These are phyloP conservation scores for Aphanomyces stellatus DNA, from an alignment of 352 stramenopile species.

Conservation along the genomic window DNA sequence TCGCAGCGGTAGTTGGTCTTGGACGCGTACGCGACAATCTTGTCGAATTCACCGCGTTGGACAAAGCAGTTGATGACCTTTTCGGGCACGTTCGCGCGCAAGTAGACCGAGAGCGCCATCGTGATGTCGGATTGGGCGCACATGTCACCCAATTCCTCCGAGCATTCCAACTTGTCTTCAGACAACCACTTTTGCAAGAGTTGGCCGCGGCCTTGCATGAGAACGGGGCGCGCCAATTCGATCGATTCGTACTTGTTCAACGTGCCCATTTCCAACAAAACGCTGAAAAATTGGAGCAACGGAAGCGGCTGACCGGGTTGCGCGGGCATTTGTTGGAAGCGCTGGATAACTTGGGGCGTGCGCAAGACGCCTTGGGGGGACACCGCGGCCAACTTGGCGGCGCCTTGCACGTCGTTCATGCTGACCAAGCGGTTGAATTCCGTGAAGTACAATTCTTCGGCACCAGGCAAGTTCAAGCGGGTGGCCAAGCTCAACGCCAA, in stretches of 20 bases:
- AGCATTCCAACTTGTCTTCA: conserved; percentile 98
- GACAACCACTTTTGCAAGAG: conserved; percentile 99
- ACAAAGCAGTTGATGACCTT: conserved; percentile 99
- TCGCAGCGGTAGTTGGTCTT: conserved; percentile 98
- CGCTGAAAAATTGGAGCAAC: conserved; percentile 99
- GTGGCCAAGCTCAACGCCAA: conserved; percentile 94
- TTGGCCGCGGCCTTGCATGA: conserved; percentile 95
- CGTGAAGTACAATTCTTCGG: conserved; percentile 97
- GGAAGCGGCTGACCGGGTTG: conserved; percentile 95
- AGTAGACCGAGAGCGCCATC: conserved; percentile 98
- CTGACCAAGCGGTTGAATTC: conserved; percentile 96
- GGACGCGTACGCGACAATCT: conserved; percentile 94
- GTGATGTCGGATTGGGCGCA: conserved; percentile 93
- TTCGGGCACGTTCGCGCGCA: conserved; percentile 94
- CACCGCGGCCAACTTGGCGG: conserved; percentile 86
- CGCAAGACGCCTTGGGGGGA: conserved; percentile 87
- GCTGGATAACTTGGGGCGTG: conserved; percentile 97
- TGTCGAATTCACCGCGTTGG: conserved; percentile 98
- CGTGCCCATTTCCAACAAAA: conserved; percentile 96
- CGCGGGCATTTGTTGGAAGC: conserved; percentile 97
- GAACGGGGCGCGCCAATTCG: conserved; percentile 95
- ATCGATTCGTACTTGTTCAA: conserved; percentile 99
- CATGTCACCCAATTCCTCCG: conserved; percentile 95
- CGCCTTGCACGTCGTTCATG: conserved; percentile 76
- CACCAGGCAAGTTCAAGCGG: conserved; percentile 94